Conservation (phyloP, 768 basidiomycete species). For the Arthromyces matolae region DNA sequence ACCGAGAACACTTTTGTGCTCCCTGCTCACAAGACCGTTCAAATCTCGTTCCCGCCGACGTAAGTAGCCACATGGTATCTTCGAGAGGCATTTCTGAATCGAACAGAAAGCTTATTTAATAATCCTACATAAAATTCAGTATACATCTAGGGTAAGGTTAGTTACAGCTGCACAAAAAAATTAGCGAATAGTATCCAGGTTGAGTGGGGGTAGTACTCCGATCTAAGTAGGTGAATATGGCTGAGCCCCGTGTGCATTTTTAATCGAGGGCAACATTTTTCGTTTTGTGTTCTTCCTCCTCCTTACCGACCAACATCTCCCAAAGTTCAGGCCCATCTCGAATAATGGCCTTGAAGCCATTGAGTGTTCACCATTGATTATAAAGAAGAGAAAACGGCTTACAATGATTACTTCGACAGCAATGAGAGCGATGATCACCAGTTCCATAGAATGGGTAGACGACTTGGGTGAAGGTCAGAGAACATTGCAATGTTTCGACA, state of each 20-base stretch:
- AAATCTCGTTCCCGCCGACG: slow-evolving; percentile 33
- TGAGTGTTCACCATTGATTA: background rate
- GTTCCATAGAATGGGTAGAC: slow-evolving; percentile 87
- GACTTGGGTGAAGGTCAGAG: slow-evolving; percentile 47
- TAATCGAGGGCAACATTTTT: background rate
- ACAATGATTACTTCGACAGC: slow-evolving; percentile 94
- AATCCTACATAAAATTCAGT: no score
- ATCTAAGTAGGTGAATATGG: no score
- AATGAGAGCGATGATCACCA: slow-evolving; percentile 92
- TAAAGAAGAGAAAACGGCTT: slow-evolving; percentile 23
- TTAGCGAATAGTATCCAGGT: background rate
- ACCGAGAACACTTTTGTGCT: slow-evolving; percentile 38
- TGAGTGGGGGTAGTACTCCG: no score
- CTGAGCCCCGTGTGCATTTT: background rate
- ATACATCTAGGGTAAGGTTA: no score
- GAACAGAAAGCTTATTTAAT: no score
- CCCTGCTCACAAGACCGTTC: slow-evolving; percentile 35
- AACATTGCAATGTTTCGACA: background rate
- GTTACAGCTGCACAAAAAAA: no score
- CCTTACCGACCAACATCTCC: slow-evolving; percentile 43
- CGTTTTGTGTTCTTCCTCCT: slow-evolving; percentile 20
- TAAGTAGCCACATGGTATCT: slow-evolving; percentile 3
- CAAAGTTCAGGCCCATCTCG: slow-evolving; percentile 77
- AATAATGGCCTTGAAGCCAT: slow-evolving; percentile 54
- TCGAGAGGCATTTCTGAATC: background rate